A percentile compares a stretch with the other conserved stretches of the same genome.
These are phyloP conservation scores for Ascobolus immersus DNA, from an alignment of 495 filamentous ascomycete species.

Conservation along the genomic window DNA sequence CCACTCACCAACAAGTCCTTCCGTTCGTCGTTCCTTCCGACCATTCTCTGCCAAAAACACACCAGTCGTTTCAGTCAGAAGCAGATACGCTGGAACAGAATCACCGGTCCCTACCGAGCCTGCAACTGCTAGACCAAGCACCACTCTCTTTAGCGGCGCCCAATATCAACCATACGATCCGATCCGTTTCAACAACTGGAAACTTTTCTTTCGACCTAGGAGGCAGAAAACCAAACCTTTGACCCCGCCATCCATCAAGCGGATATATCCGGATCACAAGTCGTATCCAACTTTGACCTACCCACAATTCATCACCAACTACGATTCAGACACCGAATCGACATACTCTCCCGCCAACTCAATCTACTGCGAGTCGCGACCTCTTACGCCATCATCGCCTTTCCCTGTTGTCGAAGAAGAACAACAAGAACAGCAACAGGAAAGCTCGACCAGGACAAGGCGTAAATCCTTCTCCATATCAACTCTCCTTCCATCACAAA, in stretches of 20 bases:
- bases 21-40: too few species aligned
- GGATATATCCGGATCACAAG: slow-evolving; percentile 1
- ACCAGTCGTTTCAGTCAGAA: too few species aligned
- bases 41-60: too few species aligned
- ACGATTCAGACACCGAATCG: slow-evolving; percentile 7
- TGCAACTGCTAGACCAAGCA: too few species aligned
- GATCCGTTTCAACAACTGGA: too few species aligned
- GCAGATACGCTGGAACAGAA: too few species aligned
- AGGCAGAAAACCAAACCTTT: too few species aligned
- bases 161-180: too few species aligned
- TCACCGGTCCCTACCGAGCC: too few species aligned
- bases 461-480: slow-evolving; percentile 4
- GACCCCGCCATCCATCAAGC: background rate
- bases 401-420: background rate
- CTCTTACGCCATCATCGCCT: background rate
- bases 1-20: too few species aligned
- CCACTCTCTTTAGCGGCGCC: too few species aligned
- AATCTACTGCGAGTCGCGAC: background rate
- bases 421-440: background rate
- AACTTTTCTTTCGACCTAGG: too few species aligned
- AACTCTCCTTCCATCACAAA: slow-evolving; percentile 8
- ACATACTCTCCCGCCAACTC: slow-evolving; percentile 1
- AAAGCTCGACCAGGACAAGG: background rate
- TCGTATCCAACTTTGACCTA: slow-evolving; percentile 12
- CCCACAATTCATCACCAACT: slow-evolving; percentile 13